Base-by-base conservation (phyloP, 805 yeast species). In the Isabelozyma heimii region DNA sequence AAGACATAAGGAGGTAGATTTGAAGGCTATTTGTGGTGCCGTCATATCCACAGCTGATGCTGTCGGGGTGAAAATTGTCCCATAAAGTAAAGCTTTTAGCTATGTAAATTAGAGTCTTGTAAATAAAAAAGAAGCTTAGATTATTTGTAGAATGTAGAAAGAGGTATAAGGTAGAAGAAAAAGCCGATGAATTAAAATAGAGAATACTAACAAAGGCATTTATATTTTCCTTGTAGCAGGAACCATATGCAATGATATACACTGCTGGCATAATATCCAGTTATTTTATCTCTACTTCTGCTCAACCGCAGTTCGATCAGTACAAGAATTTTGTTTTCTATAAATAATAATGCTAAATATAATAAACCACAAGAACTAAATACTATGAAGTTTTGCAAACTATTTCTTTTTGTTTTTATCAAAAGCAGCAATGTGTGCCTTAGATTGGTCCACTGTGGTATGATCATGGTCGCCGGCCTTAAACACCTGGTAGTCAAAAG, bases 361-460 rank as follows among this genome's bases (percentile, higher is more conserved):
- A 20, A 20, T 20, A 30, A 30, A 30, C 35, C 35, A 30, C 35
- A 30, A 13, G 40, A 37, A 37, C 9, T 37, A 37, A 37, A 37
- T 37, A 37, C 37, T 33, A 33, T 33, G 14, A 33, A 33, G 13
- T 13, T 33, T 33, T 33, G 14, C 24, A 14, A 20, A 6, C 47
- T 69, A 76, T 62, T 80, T 72, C 63, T 78, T 81, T 71, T 89
- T 91, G 63, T 84, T 88, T 75, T 84, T 88, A 63, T 91, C 97
- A 55, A 91, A 78, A 50, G 91, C 86, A 9, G 97, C 97, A 70
- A 91, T 91, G 66, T 91, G 98, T 0, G 98, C 98, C 58, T 89
- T 96, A 51, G 89, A 84, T 64, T 89, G 96, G 57, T 91, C 97
- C 45, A 91, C 97, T 55, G 81, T 82, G 1, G 97, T 89, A 64